Base-by-base conservation (phyloP, 164 flowering plant species). In the Akebia trifoliata region DNA sequence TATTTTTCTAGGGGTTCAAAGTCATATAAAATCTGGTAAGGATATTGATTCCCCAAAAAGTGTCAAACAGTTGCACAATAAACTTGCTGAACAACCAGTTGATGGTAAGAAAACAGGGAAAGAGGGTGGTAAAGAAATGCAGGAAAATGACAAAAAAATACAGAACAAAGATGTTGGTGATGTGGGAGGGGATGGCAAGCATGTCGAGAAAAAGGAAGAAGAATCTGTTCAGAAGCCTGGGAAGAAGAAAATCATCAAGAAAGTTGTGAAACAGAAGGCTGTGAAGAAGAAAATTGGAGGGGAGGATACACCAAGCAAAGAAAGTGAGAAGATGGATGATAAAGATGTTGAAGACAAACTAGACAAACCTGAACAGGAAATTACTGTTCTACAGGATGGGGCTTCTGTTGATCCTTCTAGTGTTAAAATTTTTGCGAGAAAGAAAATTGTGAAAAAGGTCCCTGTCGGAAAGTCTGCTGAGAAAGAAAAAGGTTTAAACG, bases 181-280 rank as follows among this genome's bases (percentile, higher is more conserved):
- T 50, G 56, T 20, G 2, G 56, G 56, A 38, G 71, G 48, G 50
- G 75, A 61, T 25, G 67, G 29, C 17, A 63, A 65, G 37, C 36
- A 28, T 56, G 35, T 48, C 21, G 74, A 55, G 39, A 72, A 66
- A 36, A 68, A 69, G 58, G 77, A 69, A 26, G 44, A 30, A 30
- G 84, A 34, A 50, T 31, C 71, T 51, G 65, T 7, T 72, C 69
- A 44, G 50, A 83, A 77, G 66, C 21, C 79, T 30, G 82, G 69
- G 43, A 87, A 82, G 67, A 91, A 81, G 73, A 90, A 73, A 70
- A 73, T 85, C 55, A 63, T 90, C 22, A 79, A 65, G 67, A 85
- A 76, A 66, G 63, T 90, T 66, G 79, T 82, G 47, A 90, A 76
- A 69, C 79, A 66, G 48, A 86, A 90, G 69, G 78, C 71, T 65